phyloP scores from a whole-genome alignment of 768 basidiomycete species.

The Rhizopogon vinicolor region DNA sequence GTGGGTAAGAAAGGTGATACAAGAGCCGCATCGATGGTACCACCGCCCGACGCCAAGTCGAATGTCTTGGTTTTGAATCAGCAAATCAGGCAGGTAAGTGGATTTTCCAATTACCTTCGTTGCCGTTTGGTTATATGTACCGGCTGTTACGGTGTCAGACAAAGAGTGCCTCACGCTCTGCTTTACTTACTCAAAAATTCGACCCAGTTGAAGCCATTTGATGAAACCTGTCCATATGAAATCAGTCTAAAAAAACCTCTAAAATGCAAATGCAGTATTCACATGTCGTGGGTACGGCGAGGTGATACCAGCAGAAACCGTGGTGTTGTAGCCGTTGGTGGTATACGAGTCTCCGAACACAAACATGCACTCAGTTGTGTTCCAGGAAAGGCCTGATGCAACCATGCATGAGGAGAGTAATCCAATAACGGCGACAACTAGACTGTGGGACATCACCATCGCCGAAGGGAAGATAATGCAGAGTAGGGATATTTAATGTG shows the following conservation, averaged over 20 bases:
- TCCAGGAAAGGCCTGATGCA: slow-evolving; percentile 37
- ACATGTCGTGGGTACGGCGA: slow-evolving; percentile 50
- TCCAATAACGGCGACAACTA: slow-evolving; percentile 1
- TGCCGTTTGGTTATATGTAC: slow-evolving; percentile 51
- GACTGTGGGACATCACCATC: slow-evolving; percentile 9
- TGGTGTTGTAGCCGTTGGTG: slow-evolving; percentile 48
- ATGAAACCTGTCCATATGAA: slow-evolving; percentile 39
- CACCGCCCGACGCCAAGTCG: slow-evolving; percentile 65
- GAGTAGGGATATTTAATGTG: not conserved
- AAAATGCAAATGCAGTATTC: slow-evolving; percentile 13
- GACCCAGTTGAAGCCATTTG: slow-evolving; percentile 64
- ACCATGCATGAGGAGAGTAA: slow-evolving; percentile 5
- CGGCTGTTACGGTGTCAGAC: slow-evolving; percentile 26
- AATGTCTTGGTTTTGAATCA: slow-evolving; percentile 39
- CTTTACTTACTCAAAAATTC: slow-evolving; percentile 39
- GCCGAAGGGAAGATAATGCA: not conserved
- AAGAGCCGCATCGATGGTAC: slow-evolving; percentile 55
- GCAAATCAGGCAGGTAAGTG: not conserved
- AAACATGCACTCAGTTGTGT: slow-evolving; percentile 49
- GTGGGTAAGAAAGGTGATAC: slow-evolving; percentile 49
- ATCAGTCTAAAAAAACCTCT: not conserved
- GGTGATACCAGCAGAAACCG: slow-evolving; percentile 41
- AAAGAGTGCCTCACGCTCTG: not conserved
- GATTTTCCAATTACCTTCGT: slow-evolving; percentile 34
- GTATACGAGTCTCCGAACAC: slow-evolving; percentile 65